These are phyloP conservation scores for Verticillium nubilum DNA, from an alignment of 2,329 filamentous ascomycete species.

Conservation along the genomic window DNA sequence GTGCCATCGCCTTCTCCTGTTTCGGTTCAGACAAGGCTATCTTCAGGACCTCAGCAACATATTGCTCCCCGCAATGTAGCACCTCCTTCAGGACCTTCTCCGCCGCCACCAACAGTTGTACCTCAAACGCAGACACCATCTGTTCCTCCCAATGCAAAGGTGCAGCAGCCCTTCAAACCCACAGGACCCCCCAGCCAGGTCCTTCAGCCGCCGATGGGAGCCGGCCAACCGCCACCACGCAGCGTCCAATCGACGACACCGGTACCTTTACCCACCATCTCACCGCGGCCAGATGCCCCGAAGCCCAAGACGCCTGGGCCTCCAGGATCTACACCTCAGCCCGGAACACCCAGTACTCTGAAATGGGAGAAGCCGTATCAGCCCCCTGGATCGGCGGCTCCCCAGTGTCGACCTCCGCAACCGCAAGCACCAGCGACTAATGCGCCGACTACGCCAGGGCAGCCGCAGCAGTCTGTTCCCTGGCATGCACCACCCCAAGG, in stretches of 20 bases:
- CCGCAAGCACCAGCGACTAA: conserved; percentile 12
- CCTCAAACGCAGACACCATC: conserved; percentile 9
- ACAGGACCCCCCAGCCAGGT: conserved; percentile 22
- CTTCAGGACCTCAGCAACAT: not conserved
- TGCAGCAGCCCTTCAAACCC: conserved; percentile 28
- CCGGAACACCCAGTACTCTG: conserved; percentile 18
- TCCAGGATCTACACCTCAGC: conserved; percentile 14
- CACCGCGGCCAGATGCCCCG: conserved; percentile 26
- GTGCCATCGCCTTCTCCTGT: not conserved
- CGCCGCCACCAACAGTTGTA: conserved; percentile 1
- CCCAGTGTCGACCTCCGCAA: conserved; percentile 17
- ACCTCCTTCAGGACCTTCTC: not conserved
- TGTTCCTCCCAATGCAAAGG: conserved; percentile 16
- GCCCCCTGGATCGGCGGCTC: conserved; percentile 22
- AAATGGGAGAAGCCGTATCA: conserved; percentile 39
- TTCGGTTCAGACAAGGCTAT: not conserved
- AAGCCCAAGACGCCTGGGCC: conserved; percentile 26
- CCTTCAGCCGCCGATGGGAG: conserved; percentile 29
- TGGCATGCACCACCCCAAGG: conserved; percentile 9
- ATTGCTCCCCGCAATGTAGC: not conserved
- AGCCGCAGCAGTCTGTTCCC: conserved; percentile 12
- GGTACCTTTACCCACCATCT: conserved; percentile 19
- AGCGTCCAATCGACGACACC: conserved; percentile 11
- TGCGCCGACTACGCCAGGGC: conserved; percentile 8
- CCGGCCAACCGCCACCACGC: conserved; percentile 22